phyloP scores from a whole-genome alignment of 2,329 filamentous ascomycete species.

The Cladophialophora immunda region DNA sequence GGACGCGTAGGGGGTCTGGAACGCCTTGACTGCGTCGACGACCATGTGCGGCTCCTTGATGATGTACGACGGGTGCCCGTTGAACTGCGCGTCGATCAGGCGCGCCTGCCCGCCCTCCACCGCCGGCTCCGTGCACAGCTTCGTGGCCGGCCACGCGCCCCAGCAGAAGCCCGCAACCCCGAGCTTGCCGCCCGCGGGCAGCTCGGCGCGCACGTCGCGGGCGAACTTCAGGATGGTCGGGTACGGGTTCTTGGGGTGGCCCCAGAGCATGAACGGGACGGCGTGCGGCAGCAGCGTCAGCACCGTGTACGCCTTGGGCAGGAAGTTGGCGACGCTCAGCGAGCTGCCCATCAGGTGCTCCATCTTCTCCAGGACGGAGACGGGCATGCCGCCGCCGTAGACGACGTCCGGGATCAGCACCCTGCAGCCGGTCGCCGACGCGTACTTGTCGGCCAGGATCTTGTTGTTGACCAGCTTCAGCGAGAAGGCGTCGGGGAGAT shows the following conservation, averaged over 20 bases:
- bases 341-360: constrained; percentile 25
- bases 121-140: constrained; percentile 52
- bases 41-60: constrained; percentile 55
- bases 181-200: constrained; percentile 48
- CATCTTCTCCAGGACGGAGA: constrained; percentile 31
- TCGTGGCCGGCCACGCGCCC: constrained; percentile 63
- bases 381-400: constrained; percentile 37
- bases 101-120: constrained; percentile 37
- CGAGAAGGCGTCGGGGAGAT: constrained; percentile 65
- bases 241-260: constrained; percentile 39
- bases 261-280: constrained; percentile 39
- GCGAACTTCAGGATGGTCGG: constrained; percentile 49
- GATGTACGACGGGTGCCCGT: constrained; percentile 61
- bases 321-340: constrained; percentile 17
- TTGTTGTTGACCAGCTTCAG: constrained; percentile 64
- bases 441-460: constrained; percentile 63
- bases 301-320: constrained; percentile 19
- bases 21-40: constrained; percentile 35
- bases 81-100: constrained; percentile 61
- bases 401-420: constrained; percentile 44
- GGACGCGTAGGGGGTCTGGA: constrained; percentile 33
- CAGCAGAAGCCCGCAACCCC: constrained; percentile 68
- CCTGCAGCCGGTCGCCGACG: constrained; percentile 44
- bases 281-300: constrained; percentile 21
- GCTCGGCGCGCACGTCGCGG: constrained; percentile 42